A percentile compares a stretch with the other conserved stretches of the same genome.
Conservation (phyloP, 2,329 filamentous ascomycete genomes). For the Corynespora cassiicola region DNA sequence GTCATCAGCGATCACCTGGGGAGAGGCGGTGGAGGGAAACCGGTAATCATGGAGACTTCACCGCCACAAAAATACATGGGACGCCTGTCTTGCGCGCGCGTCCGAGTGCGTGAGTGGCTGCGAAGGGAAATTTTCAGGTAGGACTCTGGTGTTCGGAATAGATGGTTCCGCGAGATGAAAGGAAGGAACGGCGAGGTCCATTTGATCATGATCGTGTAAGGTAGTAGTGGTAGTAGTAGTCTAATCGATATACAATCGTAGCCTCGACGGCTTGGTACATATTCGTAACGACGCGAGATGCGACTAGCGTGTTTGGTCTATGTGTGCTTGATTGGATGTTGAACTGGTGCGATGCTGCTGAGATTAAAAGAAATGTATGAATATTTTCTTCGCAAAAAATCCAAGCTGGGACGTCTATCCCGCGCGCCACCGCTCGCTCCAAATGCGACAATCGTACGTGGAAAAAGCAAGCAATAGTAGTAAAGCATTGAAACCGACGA, state of each 20-base stretch:
- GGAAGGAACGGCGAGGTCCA: no score
- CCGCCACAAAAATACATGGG: slow-evolving; percentile 31
- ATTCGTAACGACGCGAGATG: no score
- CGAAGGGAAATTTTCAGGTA: slow-evolving; percentile 22
- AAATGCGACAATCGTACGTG: slow-evolving; percentile 31
- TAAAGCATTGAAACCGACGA: slow-evolving; percentile 3
- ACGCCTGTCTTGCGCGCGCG: slow-evolving; percentile 23
- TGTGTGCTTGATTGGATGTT: slow-evolving; percentile 1
- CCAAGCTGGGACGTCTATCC: slow-evolving; percentile 4
- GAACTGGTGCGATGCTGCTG: slow-evolving; percentile 2
- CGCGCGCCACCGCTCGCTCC: slow-evolving; percentile 15
- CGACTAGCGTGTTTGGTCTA: no score
- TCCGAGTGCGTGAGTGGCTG: slow-evolving; percentile 8
- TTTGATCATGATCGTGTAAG: no score
- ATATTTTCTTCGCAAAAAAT: slow-evolving; percentile 11
- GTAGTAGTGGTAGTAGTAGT: no score
- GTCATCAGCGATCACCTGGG: slow-evolving; percentile 33
- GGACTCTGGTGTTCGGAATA: no score
- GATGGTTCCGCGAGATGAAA: no score
- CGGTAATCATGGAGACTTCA: slow-evolving; percentile 24
- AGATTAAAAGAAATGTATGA: slow-evolving; percentile 11
- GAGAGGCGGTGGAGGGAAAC: slow-evolving; percentile 24
- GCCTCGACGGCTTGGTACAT: slow-evolving; percentile 16
- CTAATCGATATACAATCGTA: slow-evolving; percentile 23
- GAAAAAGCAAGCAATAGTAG: neutral